phyloP scores from a whole-genome alignment of 2,329 filamentous ascomycete genomes.

The Tolypocladium amazonense region DNA sequence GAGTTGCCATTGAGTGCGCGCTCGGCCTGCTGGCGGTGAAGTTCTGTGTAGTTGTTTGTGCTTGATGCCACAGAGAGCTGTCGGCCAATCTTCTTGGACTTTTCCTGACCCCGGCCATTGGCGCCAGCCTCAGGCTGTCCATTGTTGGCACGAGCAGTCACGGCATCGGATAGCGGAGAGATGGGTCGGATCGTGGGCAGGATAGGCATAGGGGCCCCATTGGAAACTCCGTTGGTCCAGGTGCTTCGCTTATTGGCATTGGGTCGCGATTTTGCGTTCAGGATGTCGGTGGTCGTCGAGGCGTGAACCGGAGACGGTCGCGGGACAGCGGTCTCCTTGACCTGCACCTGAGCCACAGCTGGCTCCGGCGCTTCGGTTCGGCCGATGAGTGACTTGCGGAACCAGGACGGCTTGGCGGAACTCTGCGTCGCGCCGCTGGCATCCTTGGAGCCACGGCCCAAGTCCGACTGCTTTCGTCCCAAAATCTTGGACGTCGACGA shows the following conservation, averaged over 20 bases:
- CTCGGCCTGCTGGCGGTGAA: slow-evolving; percentile 85
- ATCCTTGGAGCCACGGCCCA: slow-evolving; percentile 60
- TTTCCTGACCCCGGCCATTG: slow-evolving; percentile 41
- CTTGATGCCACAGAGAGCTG: slow-evolving; percentile 88
- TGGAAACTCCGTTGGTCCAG: slow-evolving; percentile 77
- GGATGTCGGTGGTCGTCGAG: slow-evolving; percentile 28
- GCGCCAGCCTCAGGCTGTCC: slow-evolving; percentile 39
- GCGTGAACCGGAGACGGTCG: slow-evolving; percentile 34
- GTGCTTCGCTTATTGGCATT: slow-evolving; percentile 72
- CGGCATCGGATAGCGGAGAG: slow-evolving; percentile 88
- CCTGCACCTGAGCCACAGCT: slow-evolving; percentile 33
- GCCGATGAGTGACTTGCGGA: slow-evolving; percentile 85
- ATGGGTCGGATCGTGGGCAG: slow-evolving; percentile 89
- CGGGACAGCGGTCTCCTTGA: slow-evolving; percentile 35
- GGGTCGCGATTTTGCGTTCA: slow-evolving; percentile 25
- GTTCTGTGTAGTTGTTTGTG: slow-evolving; percentile 84
- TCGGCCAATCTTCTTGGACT: slow-evolving; percentile 85
- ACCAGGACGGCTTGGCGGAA: slow-evolving; percentile 87
- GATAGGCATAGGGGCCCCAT: slow-evolving; percentile 86
- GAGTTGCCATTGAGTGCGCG: slow-evolving; percentile 75
- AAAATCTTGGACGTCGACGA: slow-evolving; percentile 76
- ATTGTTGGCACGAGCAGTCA: slow-evolving; percentile 77
- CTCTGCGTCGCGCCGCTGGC: slow-evolving; percentile 41
- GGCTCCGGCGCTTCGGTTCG: slow-evolving; percentile 59
- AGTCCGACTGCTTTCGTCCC: slow-evolving; percentile 81